phyloP scores from a whole-genome alignment of 768 basidiomycete genomes.

The Tulasnella sp. region DNA sequence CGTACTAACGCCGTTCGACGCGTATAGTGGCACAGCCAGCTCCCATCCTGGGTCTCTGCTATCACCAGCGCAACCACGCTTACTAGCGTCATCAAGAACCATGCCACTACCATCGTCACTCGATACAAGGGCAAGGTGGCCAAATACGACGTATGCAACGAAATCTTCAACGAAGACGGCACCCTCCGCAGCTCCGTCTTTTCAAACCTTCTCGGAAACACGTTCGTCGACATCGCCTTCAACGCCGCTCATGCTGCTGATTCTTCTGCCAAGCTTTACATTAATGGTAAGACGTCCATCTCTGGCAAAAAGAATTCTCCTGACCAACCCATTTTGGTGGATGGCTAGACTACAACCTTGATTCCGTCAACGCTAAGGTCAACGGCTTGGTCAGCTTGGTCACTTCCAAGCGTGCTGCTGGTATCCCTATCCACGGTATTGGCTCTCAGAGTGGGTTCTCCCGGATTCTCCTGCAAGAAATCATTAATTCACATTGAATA shows the following conservation, averaged over 20 bases:
- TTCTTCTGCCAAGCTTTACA: slow-evolving; percentile 33
- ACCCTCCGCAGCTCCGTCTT: slow-evolving; percentile 39
- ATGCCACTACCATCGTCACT: slow-evolving; percentile 16
- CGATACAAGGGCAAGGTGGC: slow-evolving; percentile 21
- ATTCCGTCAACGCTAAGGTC: slow-evolving; percentile 4
- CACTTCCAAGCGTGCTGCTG: neutral
- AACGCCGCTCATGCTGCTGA: slow-evolving; percentile 44
- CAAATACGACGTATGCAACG: slow-evolving; percentile 26
- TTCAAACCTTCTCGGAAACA: slow-evolving; percentile 39
- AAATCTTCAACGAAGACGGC: slow-evolving; percentile 49
- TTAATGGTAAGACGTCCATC: slow-evolving; percentile 8
- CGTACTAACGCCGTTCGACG: neutral
- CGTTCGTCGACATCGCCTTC: slow-evolving; percentile 47
- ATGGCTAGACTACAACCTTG: slow-evolving; percentile 8
- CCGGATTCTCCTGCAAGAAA: no score
- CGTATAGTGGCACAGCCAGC: slow-evolving; percentile 13
- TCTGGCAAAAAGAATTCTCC: neutral
- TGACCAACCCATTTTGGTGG: neutral
- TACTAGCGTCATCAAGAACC: slow-evolving; percentile 22
- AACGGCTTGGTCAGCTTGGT: neutral
- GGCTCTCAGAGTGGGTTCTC: slow-evolving; percentile 5
- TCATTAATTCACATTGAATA: neutral
- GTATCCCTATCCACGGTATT: slow-evolving; percentile 6
- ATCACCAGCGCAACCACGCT: slow-evolving; percentile 18
- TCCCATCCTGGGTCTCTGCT: slow-evolving; percentile 21